Evolutionary conservation across 1,284 basidiomycete species (phyloP).

Genomic region (Kalmanozyma brasiliensis): DNA sequence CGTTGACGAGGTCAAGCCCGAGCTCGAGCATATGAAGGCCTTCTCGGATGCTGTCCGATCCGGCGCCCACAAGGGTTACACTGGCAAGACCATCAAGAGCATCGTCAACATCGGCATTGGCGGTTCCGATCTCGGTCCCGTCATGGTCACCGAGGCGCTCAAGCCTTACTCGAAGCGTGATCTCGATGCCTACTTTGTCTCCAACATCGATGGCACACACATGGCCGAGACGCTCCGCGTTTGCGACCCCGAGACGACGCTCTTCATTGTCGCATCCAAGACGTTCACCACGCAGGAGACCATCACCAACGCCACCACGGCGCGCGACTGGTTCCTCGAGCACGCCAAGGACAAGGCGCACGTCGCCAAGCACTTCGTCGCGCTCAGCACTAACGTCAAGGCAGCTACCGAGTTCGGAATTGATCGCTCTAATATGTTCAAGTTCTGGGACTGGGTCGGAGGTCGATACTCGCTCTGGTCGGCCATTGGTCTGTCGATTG

Average conservation of each 20-base stretch:
- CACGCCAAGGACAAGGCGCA: constrained; percentile 79
- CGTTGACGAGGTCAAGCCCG: constrained; percentile 82
- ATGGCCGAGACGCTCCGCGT: constrained; percentile 85
- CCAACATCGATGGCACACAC: constrained; percentile 98
- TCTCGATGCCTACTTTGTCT: constrained; percentile 88
- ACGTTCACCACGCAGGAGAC: constrained; percentile 99
- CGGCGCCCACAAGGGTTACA: constrained; percentile 95
- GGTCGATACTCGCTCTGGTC: constrained; percentile 98
- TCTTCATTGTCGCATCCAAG: constrained; percentile 98
- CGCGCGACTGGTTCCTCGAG: constrained; percentile 91
- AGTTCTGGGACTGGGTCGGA: constrained; percentile 99
- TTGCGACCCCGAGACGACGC: constrained; percentile 89
- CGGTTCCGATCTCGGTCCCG: constrained; percentile 95
- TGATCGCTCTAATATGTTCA: constrained; percentile 93
- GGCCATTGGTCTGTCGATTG: constrained; percentile 94
- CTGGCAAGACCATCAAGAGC: constrained; percentile 90
- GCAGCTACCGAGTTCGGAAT: constrained; percentile 97
- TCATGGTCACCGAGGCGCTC: constrained; percentile 98
- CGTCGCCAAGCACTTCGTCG: constrained; percentile 98
- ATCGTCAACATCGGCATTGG: constrained; percentile 99
- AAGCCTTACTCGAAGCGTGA: constrained; percentile 92
- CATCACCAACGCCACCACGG: constrained; percentile 95
- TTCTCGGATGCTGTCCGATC: constrained; percentile 87
- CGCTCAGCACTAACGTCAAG: constrained; percentile 93
- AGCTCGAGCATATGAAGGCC: constrained; percentile 89